Percentiles rank a stretch among this genome's conserved stretches.
phyloP scores from a whole-genome alignment of 495 filamentous ascomycete species.

The Daldinia decipiens region DNA sequence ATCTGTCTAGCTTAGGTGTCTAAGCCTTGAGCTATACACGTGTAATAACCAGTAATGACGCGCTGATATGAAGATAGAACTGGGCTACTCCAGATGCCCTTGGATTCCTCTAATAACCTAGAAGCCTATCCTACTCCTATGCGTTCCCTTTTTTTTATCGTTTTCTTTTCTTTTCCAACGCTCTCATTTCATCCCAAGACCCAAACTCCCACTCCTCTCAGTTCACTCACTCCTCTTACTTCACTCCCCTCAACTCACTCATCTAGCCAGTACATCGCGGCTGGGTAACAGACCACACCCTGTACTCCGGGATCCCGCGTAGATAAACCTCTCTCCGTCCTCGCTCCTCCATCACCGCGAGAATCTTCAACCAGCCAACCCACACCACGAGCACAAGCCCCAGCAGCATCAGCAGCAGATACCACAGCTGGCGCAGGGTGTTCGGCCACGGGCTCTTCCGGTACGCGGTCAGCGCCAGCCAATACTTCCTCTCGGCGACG shows the following conservation, averaged over 20 bases:
- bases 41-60: not conserved
- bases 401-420: not conserved
- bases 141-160: not conserved
- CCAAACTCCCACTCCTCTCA: not conserved
- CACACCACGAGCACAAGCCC: not conserved
- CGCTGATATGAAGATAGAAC: not conserved
- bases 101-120: not conserved
- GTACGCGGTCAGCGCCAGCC: constrained; percentile 15
- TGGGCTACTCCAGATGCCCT: not conserved
- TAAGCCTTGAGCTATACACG: not conserved
- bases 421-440: not conserved
- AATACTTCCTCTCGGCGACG: constrained; percentile 8
- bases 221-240: not conserved
- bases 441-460: constrained; percentile 14
- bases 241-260: not conserved
- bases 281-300: constrained; percentile 15
- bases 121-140: not conserved
- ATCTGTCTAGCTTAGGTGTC: constrained; percentile 2
- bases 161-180: not conserved
- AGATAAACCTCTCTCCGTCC: not conserved
- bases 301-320: not conserved
- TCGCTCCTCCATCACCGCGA: not conserved
- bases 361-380: not conserved
- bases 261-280: not conserved
- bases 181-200: no score